These are phyloP conservation scores for Gossypium davidsonii DNA, from an alignment of 441 rosid genomes.

Conservation along the genomic window DNA sequence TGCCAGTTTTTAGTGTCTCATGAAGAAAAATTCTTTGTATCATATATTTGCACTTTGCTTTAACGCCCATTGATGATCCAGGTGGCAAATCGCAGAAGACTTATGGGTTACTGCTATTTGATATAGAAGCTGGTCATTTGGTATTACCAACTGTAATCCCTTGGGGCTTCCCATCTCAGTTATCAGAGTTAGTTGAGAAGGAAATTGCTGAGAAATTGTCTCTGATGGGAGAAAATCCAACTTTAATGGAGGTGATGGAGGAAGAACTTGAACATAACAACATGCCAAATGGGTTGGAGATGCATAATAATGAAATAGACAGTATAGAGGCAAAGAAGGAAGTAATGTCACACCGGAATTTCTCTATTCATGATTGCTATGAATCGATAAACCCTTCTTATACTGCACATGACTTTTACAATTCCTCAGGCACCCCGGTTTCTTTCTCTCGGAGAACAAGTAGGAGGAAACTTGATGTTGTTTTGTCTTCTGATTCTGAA, in stretches of 20 bases:
- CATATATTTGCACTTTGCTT: background rate
- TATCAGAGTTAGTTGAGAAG: conserved; percentile 72
- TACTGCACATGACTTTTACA: conserved; percentile 29
- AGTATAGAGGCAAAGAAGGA: conserved; percentile 65
- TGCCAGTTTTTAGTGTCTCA: background rate
- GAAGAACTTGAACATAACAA: conserved; percentile 35
- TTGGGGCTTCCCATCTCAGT: conserved; percentile 65
- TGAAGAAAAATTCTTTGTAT: background rate
- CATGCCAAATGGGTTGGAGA: conserved; percentile 26
- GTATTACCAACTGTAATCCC: conserved; percentile 60
- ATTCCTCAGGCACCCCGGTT: conserved; percentile 39
- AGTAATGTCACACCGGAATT: conserved; percentile 58
- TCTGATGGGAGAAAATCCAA: conserved; percentile 36
- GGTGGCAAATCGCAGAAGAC: conserved; percentile 31
- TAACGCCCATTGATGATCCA: conserved; percentile 24
- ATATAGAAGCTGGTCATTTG: conserved; percentile 51
- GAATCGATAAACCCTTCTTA: conserved; percentile 34
- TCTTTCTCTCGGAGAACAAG: conserved; percentile 32
- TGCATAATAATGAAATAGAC: conserved; percentile 31
- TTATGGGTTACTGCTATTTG: conserved; percentile 34
- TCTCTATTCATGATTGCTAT: conserved; percentile 39
- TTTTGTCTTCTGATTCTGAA: conserved; percentile 83
- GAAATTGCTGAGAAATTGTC: conserved; percentile 48
- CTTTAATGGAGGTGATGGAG: conserved; percentile 30
- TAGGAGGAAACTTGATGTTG: conserved; percentile 47